Evolutionary conservation across 768 basidiomycete species (phyloP).

Genomic region (Krasilnikovozyma curviuscula): DNA sequence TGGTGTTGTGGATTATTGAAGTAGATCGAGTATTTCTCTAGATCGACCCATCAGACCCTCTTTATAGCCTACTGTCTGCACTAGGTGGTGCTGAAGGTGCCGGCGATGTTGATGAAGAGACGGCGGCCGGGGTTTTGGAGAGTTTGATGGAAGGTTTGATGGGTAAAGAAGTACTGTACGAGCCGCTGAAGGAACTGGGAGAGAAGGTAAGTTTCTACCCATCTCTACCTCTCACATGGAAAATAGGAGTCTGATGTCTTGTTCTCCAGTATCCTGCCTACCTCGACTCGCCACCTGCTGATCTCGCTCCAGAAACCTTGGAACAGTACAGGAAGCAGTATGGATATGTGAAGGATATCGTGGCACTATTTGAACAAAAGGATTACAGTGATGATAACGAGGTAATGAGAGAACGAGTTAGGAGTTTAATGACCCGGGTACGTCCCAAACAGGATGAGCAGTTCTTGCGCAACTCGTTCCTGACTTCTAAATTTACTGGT

Average conservation of each 20-base stretch:
- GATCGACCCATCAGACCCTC: slow-evolving; percentile 17
- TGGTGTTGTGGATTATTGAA: not conserved
- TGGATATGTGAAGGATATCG: slow-evolving; percentile 37
- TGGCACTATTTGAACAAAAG: slow-evolving; percentile 46
- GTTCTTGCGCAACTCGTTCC: not conserved
- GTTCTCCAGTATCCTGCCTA: slow-evolving; percentile 51
- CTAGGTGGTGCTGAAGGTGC: slow-evolving; percentile 19
- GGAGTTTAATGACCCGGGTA: slow-evolving; percentile 60
- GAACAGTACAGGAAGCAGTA: slow-evolving; percentile 47
- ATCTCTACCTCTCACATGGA: not conserved
- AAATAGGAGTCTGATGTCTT: not conserved
- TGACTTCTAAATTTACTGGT: not conserved
- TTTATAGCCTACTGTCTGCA: slow-evolving; percentile 21
- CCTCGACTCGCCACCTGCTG: slow-evolving; percentile 37
- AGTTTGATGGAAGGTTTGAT: slow-evolving; percentile 63
- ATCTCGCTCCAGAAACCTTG: slow-evolving; percentile 40
- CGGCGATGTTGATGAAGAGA: slow-evolving; percentile 28
- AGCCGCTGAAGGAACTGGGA: slow-evolving; percentile 60
- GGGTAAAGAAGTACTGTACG: slow-evolving; percentile 66
- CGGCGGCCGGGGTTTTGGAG: slow-evolving; percentile 44
- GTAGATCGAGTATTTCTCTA: not conserved
- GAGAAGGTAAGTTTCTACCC: slow-evolving; percentile 36
- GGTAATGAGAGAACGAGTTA: slow-evolving; percentile 32
- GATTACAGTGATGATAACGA: slow-evolving; percentile 37
- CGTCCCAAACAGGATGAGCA: slow-evolving; percentile 13